Base-by-base conservation (phyloP, 192 early-diverging fungal species). In the Backusella parvicylindrica region DNA sequence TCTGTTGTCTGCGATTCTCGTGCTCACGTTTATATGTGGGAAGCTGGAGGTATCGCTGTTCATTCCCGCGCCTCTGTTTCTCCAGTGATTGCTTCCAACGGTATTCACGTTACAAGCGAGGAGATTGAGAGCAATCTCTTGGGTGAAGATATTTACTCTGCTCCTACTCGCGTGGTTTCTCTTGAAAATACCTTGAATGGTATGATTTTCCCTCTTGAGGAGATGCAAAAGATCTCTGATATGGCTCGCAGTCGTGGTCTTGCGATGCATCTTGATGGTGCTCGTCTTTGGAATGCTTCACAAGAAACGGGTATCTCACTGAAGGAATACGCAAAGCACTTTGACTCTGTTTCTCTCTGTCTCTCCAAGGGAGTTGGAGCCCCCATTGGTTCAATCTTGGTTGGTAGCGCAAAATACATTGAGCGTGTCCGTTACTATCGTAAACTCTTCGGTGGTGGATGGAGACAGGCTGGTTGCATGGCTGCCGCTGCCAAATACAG, bases 171-270 rank as follows among this genome's bases (percentile, higher is more conserved):
- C 30, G 82, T 97, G 9, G 82, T 98, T 18, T 90, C 91, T 31
- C 80, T 98, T 38, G 97, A 98, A 78, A 98, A 98, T 79, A 98
- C 96, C 2, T 73, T 97, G 26, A 84, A 91, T 47, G 96, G 97
- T 8, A 87, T 88, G 53, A 86, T 98, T 23, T 84, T 96, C 74
- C 96, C 96, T 2, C 36, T 95, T 1, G 85, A 90, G 15, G 93
- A 96, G 30, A 89, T 98, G 31, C 43, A 68, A 67, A 79, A 87
- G 16, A 94, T 98, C 65, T 80, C 81, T 2, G 80, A 68, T 5
- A 71, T 95, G 21, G 92, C 90, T 1, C 74, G 80, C 1, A 73
- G 82, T 4, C 77, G 87, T 18, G 86, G 80, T 8, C 76, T 95
- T n/a, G 84, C 83, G 47, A 85, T 96, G 70, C 97, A 98, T 80